Percentiles rank a stretch among this genome's conserved stretches.
phyloP scores from a whole-genome alignment of 1,284 basidiomycete species.

The Heterobasidion occidentale region DNA sequence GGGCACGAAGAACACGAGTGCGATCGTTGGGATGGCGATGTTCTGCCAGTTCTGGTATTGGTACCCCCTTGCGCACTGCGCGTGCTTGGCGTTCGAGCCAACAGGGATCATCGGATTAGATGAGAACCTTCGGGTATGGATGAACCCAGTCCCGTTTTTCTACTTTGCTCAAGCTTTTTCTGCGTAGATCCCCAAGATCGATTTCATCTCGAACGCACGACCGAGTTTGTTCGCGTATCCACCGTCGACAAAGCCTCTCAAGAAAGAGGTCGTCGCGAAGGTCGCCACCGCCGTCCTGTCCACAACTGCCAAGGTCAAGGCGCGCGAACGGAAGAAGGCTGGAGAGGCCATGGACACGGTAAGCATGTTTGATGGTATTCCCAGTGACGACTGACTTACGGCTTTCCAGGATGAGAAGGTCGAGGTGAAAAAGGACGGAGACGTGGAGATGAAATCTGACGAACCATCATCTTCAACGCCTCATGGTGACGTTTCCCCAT shows the following conservation, averaged over 20 bases:
- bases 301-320: conserved; percentile 91
- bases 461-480: conserved; percentile 33
- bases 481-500: conserved; percentile 53
- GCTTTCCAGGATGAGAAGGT: conserved; percentile 41
- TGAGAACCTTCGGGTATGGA: conserved; percentile 68
- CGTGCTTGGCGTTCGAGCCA: conserved; percentile 86
- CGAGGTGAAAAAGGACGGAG: conserved; percentile 53
- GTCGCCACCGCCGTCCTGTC: conserved; percentile 90
- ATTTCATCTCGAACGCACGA: conserved; percentile 81
- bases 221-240: conserved; percentile 91
- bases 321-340: conserved; percentile 85
- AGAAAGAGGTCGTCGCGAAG: conserved; percentile 86
- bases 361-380: conserved; percentile 21
- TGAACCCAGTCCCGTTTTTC: background rate
- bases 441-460: conserved; percentile 69
- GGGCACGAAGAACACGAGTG: conserved; percentile 84
- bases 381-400: background rate
- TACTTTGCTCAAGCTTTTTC: conserved; percentile 2
- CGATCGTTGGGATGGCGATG: conserved; percentile 91
- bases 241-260: conserved; percentile 73
- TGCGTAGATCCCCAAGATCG: conserved; percentile 78
- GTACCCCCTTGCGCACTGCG: conserved; percentile 95
- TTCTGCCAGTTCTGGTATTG: conserved; percentile 99
- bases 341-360: conserved; percentile 81
- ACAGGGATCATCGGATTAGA: conserved; percentile 91